Conservation (phyloP, 352 stramenopile species). For the Elongisporangium prolatum region DNA sequence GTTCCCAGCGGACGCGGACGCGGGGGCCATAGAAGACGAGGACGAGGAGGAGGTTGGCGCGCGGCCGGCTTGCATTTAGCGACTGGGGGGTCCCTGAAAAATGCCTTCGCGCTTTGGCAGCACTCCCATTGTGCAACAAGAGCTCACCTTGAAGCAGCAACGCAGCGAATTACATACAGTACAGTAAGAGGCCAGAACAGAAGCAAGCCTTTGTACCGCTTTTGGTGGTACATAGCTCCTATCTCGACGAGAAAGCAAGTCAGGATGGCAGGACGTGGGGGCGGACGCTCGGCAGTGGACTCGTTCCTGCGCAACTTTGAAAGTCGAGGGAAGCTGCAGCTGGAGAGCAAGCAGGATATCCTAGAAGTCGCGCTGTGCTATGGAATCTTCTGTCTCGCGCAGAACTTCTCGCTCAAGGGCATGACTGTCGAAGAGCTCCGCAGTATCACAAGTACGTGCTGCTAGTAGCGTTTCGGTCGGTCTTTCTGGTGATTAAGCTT, state of each 20-base stretch:
- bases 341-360: constrained; percentile 41
- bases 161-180: background rate
- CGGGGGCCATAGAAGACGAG: constrained; percentile 1
- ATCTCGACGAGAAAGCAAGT: background rate
- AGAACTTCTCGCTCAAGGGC: constrained; percentile 57
- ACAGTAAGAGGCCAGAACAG: background rate
- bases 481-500: background rate
- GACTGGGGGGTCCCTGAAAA: background rate
- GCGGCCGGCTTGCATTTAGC: background rate
- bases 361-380: constrained; percentile 73
- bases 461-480: background rate
- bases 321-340: constrained; percentile 16
- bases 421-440: constrained; percentile 58
- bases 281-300: constrained; percentile 27
- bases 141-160: background rate
- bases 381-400: constrained; percentile 58
- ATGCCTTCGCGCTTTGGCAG: background rate
- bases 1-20: constrained; percentile 1
- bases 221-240: background rate
- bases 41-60: constrained; percentile 2
- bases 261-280: background rate
- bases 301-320: constrained; percentile 71
- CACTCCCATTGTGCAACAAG: background rate
- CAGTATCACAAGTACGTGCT: constrained; percentile 41
- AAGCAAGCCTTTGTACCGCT: background rate